A percentile compares a stretch with the other conserved stretches of the same genome.
Conservation (phyloP, 2,329 filamentous ascomycete species). For the Daldinia sp. region DNA sequence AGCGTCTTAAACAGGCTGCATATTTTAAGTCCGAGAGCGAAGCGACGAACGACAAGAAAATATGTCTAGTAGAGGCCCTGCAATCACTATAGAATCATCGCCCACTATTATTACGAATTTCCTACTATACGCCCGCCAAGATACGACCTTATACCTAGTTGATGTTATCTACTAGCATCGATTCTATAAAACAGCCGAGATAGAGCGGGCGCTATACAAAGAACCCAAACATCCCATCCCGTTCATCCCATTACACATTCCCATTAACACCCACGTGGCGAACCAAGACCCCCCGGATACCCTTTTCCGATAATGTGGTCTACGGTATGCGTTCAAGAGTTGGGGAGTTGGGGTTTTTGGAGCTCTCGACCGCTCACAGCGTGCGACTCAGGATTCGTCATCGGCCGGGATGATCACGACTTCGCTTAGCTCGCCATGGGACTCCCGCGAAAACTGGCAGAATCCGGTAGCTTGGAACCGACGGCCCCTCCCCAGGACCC, state of each 20-base stretch:
- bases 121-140: slow-evolving; percentile 10
- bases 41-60: not conserved
- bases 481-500: slow-evolving; percentile 14
- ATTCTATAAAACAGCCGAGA: not conserved
- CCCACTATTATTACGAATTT: slow-evolving; percentile 36
- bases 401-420: slow-evolving; percentile 37
- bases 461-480: slow-evolving; percentile 29
- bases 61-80: not conserved
- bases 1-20: not conserved
- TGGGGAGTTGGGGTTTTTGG: slow-evolving; percentile 14
- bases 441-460: not conserved
- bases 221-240: slow-evolving; percentile 1
- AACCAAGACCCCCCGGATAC: slow-evolving; percentile 1
- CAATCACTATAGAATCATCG: slow-evolving; percentile 31
- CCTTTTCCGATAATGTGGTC: slow-evolving; percentile 13
- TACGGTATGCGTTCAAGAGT: too few species aligned
- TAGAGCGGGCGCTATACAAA: slow-evolving; percentile 2
- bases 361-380: slow-evolving; percentile 27
- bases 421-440: slow-evolving; percentile 24
- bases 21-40: not conserved
- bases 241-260: slow-evolving; percentile 1
- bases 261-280: slow-evolving; percentile 1
- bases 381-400: slow-evolving; percentile 32
- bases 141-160: slow-evolving; percentile 1
- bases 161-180: slow-evolving; percentile 12